Percentiles rank a stretch among this genome's conserved stretches.
Evolutionary conservation across 164 flowering plant genomes (phyloP).

Genomic region (Aristolochia contorta): DNA sequence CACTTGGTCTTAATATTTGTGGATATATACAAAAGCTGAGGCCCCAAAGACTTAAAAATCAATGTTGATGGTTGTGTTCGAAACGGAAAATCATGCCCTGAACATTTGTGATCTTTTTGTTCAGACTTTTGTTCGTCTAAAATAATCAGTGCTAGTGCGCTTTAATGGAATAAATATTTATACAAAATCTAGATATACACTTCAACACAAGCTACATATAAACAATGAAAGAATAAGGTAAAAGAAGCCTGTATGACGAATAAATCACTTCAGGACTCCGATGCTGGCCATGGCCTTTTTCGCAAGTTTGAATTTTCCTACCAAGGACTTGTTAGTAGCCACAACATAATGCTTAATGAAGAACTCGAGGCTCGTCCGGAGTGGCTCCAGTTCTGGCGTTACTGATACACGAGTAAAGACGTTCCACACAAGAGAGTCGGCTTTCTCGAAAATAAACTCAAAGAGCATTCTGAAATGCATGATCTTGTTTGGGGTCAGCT

Average conservation of each 20-base stretch:
- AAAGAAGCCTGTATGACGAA: neutral
- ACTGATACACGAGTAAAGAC: slow-evolving; percentile 69
- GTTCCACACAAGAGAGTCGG: slow-evolving; percentile 68
- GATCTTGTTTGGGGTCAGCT: slow-evolving; percentile 53
- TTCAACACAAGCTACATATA: no score
- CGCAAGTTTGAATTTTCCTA: slow-evolving; percentile 48
- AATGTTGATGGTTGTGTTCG: no score
- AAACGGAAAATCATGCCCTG: no score
- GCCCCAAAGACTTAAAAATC: no score
- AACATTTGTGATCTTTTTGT: no score
- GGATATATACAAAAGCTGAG: no score
- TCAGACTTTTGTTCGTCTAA: no score
- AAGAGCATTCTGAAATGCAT: slow-evolving; percentile 88
- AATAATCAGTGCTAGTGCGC: no score
- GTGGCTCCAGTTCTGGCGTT: slow-evolving; percentile 59
- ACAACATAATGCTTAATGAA: slow-evolving; percentile 56
- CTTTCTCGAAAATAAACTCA: slow-evolving; percentile 57
- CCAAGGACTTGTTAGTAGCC: slow-evolving; percentile 14
- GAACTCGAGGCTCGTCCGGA: slow-evolving; percentile 52
- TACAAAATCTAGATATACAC: no score
- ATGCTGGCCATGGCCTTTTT: slow-evolving; percentile 65
- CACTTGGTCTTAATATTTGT: no score
- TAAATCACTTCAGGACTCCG: slow-evolving; percentile 48
- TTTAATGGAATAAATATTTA: no score
- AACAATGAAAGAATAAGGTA: no score